A percentile compares a stretch with the other conserved stretches of the same genome.
These are phyloP conservation scores for Pseudogymnoascus verrucosus DNA, from an alignment of 2,329 filamentous ascomycete species.

Conservation along the genomic window DNA sequence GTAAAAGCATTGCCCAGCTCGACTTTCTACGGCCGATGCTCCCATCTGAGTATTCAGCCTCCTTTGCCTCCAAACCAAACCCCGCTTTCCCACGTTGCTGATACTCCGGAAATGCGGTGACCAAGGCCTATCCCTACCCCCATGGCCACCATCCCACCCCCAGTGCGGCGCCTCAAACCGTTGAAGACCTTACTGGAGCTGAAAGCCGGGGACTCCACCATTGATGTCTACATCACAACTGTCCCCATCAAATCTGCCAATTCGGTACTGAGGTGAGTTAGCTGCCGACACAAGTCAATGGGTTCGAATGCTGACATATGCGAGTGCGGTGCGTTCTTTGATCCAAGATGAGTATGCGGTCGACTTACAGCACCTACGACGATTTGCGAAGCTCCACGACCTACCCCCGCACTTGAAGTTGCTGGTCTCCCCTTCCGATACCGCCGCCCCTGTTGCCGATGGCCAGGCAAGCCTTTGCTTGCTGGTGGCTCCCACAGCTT, in stretches of 20 bases:
- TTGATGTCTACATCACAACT: slow-evolving; percentile 62
- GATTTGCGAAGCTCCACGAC: slow-evolving; percentile 64
- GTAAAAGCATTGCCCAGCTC: neutral
- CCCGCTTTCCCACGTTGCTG: neutral
- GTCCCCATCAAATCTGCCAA: slow-evolving; percentile 66
- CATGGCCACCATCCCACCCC: neutral
- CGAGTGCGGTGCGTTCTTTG: slow-evolving; percentile 47
- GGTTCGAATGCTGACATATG: slow-evolving; percentile 10
- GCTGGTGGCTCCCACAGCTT: slow-evolving; percentile 41
- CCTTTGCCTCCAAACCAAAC: neutral
- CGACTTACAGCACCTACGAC: slow-evolving; percentile 62
- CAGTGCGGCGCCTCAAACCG: slow-evolving; percentile 39
- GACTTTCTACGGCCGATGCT: neutral
- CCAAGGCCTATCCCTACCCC: neutral
- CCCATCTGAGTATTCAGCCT: neutral
- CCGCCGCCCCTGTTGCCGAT: neutral
- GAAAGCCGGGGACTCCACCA: slow-evolving; percentile 47
- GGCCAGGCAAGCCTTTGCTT: slow-evolving; percentile 37
- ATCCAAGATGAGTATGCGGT: slow-evolving; percentile 54
- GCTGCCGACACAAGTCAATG: neutral
- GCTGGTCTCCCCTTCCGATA: slow-evolving; percentile 6
- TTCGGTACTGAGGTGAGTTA: slow-evolving; percentile 60
- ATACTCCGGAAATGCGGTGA: neutral
- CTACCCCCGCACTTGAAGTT: slow-evolving; percentile 41
- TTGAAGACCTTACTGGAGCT: slow-evolving; percentile 59